A percentile compares a stretch with the other conserved stretches of the same genome.
Evolutionary conservation across 805 yeast species (phyloP).

Genomic region (Blastobotrys parvus): DNA sequence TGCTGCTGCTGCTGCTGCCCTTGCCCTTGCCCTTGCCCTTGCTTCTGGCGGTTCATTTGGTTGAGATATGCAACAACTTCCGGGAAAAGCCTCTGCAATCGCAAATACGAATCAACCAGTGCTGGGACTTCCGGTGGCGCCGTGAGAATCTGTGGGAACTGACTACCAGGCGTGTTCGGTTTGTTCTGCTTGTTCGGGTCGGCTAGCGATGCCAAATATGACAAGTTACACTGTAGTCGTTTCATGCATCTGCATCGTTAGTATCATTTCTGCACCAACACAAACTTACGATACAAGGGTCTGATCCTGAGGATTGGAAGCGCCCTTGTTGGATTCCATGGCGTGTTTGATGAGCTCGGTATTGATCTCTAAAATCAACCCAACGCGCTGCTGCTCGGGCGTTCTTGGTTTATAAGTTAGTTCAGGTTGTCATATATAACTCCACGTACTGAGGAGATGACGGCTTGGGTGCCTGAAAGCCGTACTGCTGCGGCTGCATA

Average conservation of each 20-base stretch:
- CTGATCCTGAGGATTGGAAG: conserved; percentile 10
- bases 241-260: no score
- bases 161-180: conserved; percentile 6
- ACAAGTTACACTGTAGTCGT: conserved; percentile 29
- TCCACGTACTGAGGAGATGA: no score
- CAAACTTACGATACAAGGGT: conserved; percentile 16
- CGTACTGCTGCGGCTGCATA: no score
- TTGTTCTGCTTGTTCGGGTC: conserved; percentile 19
- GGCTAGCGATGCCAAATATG: conserved; percentile 26
- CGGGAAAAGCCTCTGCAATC: conserved; percentile 26
- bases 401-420: background rate
- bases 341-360: conserved; percentile 23
- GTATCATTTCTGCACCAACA: no score
- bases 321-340: conserved; percentile 12
- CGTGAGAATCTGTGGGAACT: conserved; percentile 25
- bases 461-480: no score
- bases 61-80: conserved; percentile 19
- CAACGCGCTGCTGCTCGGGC: conserved; percentile 23
- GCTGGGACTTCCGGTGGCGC: conserved; percentile 25
- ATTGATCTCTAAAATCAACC: conserved; percentile 26
- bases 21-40: conserved; percentile 18
- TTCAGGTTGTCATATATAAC: background rate
- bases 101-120: conserved; percentile 25
- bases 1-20: conserved; percentile 19
- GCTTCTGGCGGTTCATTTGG: conserved; percentile 6